Base-by-base conservation (phyloP, 164 flowering plant species). In the Dillenia suffruticosa region DNA sequence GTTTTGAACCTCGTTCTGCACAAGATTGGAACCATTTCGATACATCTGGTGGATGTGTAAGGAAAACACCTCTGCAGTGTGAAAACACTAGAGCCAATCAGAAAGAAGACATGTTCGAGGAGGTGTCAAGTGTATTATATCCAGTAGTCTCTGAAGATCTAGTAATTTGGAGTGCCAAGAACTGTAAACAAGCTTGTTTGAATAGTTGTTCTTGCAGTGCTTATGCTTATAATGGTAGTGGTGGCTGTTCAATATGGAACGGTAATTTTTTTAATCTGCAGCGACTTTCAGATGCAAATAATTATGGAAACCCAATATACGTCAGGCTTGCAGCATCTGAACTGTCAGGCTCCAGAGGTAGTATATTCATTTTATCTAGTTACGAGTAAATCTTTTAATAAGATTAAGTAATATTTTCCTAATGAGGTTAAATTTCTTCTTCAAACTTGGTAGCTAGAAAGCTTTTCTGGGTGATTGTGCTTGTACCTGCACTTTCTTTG, bases 101-200 rank as follows among this genome's bases (percentile, higher is more conserved):
- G 49, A 24, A 26, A 79, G 83, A 76, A 63, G 79, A 53, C 82
- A 90, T 87, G 66, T 82, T 51, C 79, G 93, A 87, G 68, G 90
- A 82, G 52, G 56, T 72, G 19, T 76, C 93, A 66, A 75, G 73
- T 72, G 80, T 88, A 74, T 87, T 85, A 64, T 87, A 85, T 78
- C 88, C 87, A 56, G 93, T 90, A 45, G 57, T 45, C 43, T 9
- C 58, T 40, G 58, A 46, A 56, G 1, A 11, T 6, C 8, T 65
- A 12, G 12, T 0, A n/a, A 50, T 51, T 63, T 47, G 63, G 11
- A 62, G 57, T 40, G 63, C 48, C 40, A 19, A 62, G 26, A 58
- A 55, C 45, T 69, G 73, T 48, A 49, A 53, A 51, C 16, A 24
- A 13, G 54, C 63, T 26, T 73, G 76, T 48, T 65, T 56, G 54